These are phyloP conservation scores for Debaryomyces psychrophilus DNA, from an alignment of 1,139 yeast genomes.

Conservation along the genomic window DNA sequence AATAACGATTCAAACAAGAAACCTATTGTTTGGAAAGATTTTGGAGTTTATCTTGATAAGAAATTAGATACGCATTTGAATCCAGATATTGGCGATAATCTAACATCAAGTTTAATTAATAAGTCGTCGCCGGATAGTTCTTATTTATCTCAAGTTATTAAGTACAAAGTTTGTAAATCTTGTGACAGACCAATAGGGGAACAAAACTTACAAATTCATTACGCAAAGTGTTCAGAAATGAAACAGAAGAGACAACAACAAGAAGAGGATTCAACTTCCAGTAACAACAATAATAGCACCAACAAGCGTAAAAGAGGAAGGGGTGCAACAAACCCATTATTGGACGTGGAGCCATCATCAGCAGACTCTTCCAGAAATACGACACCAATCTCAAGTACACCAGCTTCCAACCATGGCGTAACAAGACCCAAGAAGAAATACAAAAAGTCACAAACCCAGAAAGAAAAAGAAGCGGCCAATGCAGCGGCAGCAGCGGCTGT, in stretches of 20 bases:
- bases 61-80: slow-evolving; percentile 35
- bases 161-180: slow-evolving; percentile 65
- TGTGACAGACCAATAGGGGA: slow-evolving; percentile 68
- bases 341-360: slow-evolving; percentile 43
- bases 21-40: slow-evolving; percentile 58
- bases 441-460: slow-evolving; percentile 48
- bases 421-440: slow-evolving; percentile 48
- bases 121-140: slow-evolving; percentile 38
- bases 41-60: slow-evolving; percentile 60
- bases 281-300: slow-evolving; percentile 13
- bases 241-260: slow-evolving; percentile 42
- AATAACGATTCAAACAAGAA: slow-evolving; percentile 20
- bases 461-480: slow-evolving; percentile 51
- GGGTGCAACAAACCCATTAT: slow-evolving; percentile 23
- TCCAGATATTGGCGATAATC: slow-evolving; percentile 14
- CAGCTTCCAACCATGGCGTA: slow-evolving; percentile 20
- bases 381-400: slow-evolving; percentile 41
- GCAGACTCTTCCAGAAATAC: slow-evolving; percentile 46
- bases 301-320: slow-evolving; percentile 40
- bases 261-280: slow-evolving; percentile 23
- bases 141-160: slow-evolving; percentile 45
- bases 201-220: slow-evolving; percentile 48
- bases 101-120: slow-evolving; percentile 22
- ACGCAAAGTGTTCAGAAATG: slow-evolving; percentile 50
- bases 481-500: slow-evolving; percentile 52